A percentile compares a stretch with the other conserved stretches of the same genome.
These are phyloP conservation scores for Fusarium sp. DNA, from an alignment of 2,329 filamentous ascomycete genomes.

Conservation along the genomic window DNA sequence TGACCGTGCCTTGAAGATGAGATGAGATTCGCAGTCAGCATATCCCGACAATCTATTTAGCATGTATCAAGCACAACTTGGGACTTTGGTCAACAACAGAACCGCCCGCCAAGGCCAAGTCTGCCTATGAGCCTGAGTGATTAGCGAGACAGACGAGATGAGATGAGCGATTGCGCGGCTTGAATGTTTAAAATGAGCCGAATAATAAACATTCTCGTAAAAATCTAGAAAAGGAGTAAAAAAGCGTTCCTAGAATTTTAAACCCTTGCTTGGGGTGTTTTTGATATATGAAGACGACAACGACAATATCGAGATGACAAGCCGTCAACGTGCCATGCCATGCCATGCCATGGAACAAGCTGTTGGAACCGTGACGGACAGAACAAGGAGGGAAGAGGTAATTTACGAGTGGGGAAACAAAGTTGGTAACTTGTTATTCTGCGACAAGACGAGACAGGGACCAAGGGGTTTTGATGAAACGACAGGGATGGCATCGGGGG, in stretches of 20 bases:
- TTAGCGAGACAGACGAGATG: slow-evolving; percentile 25
- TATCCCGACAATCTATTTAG: not conserved
- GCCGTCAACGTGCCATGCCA: not conserved
- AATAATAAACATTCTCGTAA: not conserved
- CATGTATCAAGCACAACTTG: not conserved
- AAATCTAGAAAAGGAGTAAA: not conserved
- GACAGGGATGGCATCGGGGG: slow-evolving; percentile 17
- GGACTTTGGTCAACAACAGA: slow-evolving; percentile 15
- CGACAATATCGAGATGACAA: slow-evolving; percentile 12
- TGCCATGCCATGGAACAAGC: not conserved
- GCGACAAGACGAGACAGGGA: slow-evolving; percentile 32
- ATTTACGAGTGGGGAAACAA: slow-evolving; percentile 21
- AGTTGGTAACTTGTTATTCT: slow-evolving; percentile 33
- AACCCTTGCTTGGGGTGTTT: slow-evolving; percentile 30
- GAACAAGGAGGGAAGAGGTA: slow-evolving; percentile 2
- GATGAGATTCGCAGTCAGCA: not conserved
- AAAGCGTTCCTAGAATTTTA: not conserved
- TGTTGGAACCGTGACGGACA: slow-evolving; percentile 2
- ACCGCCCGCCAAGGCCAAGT: slow-evolving; percentile 25
- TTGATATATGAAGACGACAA: slow-evolving; percentile 20
- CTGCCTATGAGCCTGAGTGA: slow-evolving; percentile 8
- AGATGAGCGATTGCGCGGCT: slow-evolving; percentile 23
- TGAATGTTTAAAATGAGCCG: slow-evolving; percentile 1
- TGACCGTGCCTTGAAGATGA: slow-evolving; percentile 13
- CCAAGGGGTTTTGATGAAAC: slow-evolving; percentile 33